Evolutionary conservation across 2,329 filamentous ascomycete species (phyloP), one percentile per base, ranked within the genome.

Genomic region (Colletotrichum orbiculare): DNA sequence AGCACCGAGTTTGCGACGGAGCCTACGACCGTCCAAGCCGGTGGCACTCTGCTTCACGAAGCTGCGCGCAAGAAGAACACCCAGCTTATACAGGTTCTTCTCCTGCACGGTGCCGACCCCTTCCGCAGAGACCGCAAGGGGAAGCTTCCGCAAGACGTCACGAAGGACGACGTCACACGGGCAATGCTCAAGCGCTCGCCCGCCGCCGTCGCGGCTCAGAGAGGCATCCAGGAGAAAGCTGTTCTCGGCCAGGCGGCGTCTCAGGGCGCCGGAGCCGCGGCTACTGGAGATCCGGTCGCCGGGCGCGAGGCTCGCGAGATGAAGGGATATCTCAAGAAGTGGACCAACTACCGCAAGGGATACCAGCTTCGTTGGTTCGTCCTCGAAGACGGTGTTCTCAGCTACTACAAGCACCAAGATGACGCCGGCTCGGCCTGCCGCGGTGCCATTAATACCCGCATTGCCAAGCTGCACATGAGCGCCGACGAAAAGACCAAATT

Each of bases 381-480:
- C 12, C 87, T 99, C 8, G 96, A 99, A 75, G 96, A 99, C 75
- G 96, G 96, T 11, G 95, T 99, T 11, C 79, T 99, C 70, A 98
- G 96, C 78, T 99, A 99, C 81, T 99, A 98, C 82, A 99, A 99
- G 80, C 93, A 98, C 76, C 96, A 99, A 79, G 96, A 99, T 75
- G 96, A 99, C 76, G 93, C 94, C 38, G 96, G 94, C 33, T 97
- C 94, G 56, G 96, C 96, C 60, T 99, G 96, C 76, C 93, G 96
- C 67, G 96, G 96, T 64, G 96, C 96, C 56, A 99, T 99, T 80
- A 98, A 98, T 76, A 99, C 99, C 94, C 91, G 91, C 67, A 99
- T 99, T 70, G 96, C 96, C 33, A 91, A 89, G 73, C 85, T 99
- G 37, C 91, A 95, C 78, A 98, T 99, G 94, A 96, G 96, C 74